Percentiles rank a stretch among this genome's conserved stretches.
Conservation (phyloP, 768 basidiomycete genomes). For the Candolleomyces efflorescens region DNA sequence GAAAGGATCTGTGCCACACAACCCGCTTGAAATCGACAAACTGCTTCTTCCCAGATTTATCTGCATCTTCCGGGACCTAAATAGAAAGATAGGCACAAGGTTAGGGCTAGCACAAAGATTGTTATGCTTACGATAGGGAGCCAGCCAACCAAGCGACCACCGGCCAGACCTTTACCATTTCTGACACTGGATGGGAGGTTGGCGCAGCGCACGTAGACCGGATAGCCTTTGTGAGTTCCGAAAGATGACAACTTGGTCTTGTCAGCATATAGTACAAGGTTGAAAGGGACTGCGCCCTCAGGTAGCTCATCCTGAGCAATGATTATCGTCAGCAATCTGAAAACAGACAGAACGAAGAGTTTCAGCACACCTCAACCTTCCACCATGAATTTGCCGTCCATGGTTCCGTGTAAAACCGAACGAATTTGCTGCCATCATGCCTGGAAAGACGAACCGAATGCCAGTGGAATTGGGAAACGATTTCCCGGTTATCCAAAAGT, state of each 20-base stretch:
- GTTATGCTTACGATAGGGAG: constrained; percentile 26
- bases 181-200: constrained; percentile 27
- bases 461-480: no score
- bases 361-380: constrained; percentile 30
- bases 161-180: constrained; percentile 30
- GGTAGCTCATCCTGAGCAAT: constrained; percentile 7
- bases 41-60: not conserved
- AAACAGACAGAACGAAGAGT: no score
- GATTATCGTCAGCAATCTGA: no score
- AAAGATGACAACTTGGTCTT: constrained; percentile 33
- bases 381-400: constrained; percentile 34
- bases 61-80: not conserved
- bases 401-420: constrained; percentile 30
- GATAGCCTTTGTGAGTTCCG: constrained; percentile 31
- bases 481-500: no score
- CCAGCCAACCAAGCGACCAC: constrained; percentile 32
- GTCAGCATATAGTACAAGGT: constrained; percentile 33
- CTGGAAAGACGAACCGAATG: no score
- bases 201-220: constrained; percentile 25
- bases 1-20: not conserved
- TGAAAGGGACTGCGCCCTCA: constrained; percentile 19
- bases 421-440: constrained; percentile 21
- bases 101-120: not conserved
- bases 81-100: not conserved
- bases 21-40: not conserved